Percentiles rank a stretch among this genome's conserved stretches.
Evolutionary conservation across 2,329 filamentous ascomycete species (phyloP).

Genomic region (Ceratocystis smalleyi): DNA sequence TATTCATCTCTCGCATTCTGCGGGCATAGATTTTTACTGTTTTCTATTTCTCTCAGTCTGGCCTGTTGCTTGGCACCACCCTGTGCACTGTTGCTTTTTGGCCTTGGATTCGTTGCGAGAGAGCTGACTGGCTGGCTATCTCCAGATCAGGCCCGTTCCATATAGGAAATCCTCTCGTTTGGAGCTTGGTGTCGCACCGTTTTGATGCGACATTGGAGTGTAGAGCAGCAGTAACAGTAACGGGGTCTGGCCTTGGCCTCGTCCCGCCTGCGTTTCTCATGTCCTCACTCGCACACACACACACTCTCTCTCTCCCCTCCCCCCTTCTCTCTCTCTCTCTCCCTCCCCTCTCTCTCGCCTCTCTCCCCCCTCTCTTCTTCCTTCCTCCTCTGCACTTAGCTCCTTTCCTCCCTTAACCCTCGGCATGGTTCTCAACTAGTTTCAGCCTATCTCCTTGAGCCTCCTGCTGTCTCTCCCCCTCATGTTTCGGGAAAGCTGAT

Average conservation of each 20-base stretch:
- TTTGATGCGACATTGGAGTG: background rate
- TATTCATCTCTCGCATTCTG: background rate
- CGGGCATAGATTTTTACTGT: background rate
- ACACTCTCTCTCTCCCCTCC: background rate
- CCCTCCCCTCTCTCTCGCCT: background rate
- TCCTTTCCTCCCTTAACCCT: background rate
- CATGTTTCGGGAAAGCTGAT: background rate
- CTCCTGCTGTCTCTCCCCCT: background rate
- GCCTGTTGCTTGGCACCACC: no score
- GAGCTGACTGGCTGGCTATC: background rate
- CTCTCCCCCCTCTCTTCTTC: background rate
- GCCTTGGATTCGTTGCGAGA: background rate
- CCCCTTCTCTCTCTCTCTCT: background rate
- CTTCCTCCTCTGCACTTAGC: background rate
- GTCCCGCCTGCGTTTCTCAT: background rate
- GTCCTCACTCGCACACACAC: background rate
- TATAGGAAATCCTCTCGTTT: background rate
- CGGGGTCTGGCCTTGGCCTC: background rate
- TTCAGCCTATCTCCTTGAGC: background rate
- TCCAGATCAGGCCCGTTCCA: background rate
- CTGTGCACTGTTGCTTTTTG: background rate
- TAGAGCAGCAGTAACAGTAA: background rate
- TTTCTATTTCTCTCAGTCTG: background rate
- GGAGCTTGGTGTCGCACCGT: background rate
- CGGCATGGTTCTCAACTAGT: background rate